Evolutionary conservation across 208 protist species (phyloP), one percentile per base, ranked within the genome.

Genomic region (Phytomonas francai): DNA sequence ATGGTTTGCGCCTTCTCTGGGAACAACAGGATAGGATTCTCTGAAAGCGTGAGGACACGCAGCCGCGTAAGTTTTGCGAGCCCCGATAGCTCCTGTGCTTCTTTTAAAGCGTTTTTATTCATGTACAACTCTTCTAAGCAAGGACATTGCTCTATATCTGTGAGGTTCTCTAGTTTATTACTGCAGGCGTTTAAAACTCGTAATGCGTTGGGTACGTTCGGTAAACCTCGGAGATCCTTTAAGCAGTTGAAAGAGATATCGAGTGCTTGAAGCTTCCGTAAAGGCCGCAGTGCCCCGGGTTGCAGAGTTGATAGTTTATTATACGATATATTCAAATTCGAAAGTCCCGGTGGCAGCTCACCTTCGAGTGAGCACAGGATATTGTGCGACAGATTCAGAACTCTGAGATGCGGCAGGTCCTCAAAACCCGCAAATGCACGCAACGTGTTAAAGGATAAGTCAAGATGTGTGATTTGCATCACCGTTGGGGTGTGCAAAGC

Each of bases 401-500:
- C 66, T 9, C 68, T 80, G 45, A 95, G 77, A 68, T 78, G 75
- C 11, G 75, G 71, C n/a, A 95, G 77, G 33, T 80, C 77, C 31
- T 81, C 65, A 5, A 95, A 71, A 6, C 87, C 83, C 28, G 65
- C 51, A 33, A 92, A 68, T 27, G 67, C 74, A 32, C 76, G 76
- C 54, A 95, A 68, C 16, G 68, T 75, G 77, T 95, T 95, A 71
- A 79, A 71, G 31, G 89, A 92, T 19, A 95, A 74, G 62, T 95
- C 76, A 7, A 85, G 65, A 22, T 77, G 73, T 2, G 61, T 72
- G 12, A 85, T 65, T 57, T 73, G 72, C n/a, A 81, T 59, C n/a
- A 76, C 70, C 0, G 70, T 34, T 11, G 67, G 45, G 30, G 79
- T 72, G 56, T 68, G 63, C 30, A 82, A 79, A 0, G 74, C 76